Percentiles rank a stretch among this genome's conserved stretches.
Conservation (phyloP, 495 filamentous ascomycete genomes). For the Pseudotulostoma volvatum region DNA sequence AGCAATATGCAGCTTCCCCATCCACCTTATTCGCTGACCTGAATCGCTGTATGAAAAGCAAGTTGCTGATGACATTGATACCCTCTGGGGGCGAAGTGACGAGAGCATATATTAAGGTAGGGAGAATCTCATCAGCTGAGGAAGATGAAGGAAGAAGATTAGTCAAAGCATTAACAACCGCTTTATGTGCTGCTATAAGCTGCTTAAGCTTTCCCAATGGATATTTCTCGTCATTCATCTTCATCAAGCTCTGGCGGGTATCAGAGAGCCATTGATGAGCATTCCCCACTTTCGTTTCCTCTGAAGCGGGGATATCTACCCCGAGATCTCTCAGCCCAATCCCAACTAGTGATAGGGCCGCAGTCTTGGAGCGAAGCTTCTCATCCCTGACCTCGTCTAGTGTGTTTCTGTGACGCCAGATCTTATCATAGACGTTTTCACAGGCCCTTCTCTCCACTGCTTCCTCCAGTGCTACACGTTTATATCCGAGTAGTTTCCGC, state of each 20-base stretch:
- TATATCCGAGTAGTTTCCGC: conserved; percentile 57
- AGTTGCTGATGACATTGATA: conserved; percentile 81
- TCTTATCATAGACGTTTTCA: conserved; percentile 67
- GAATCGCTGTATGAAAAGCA: conserved; percentile 88
- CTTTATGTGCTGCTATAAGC: conserved; percentile 77
- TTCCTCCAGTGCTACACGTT: conserved; percentile 66
- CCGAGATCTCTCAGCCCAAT: conserved; percentile 80
- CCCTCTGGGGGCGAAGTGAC: conserved; percentile 78
- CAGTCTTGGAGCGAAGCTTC: conserved; percentile 86
- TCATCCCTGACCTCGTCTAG: conserved; percentile 92
- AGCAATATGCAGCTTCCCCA: conserved; percentile 87
- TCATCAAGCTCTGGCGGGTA: conserved; percentile 55
- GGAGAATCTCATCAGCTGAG: conserved; percentile 91
- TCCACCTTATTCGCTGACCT: conserved; percentile 72
- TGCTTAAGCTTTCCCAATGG: conserved; percentile 84
- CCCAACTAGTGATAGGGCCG: conserved; percentile 74
- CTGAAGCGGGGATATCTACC: conserved; percentile 41
- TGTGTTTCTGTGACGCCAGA: conserved; percentile 83
- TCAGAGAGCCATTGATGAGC: conserved; percentile 54
- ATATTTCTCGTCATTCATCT: conserved; percentile 76
- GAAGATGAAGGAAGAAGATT: conserved; percentile 67
- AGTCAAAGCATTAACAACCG: conserved; percentile 78
- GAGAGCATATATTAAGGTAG: conserved; percentile 86
- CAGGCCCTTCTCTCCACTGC: conserved; percentile 80
- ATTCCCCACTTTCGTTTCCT: conserved; percentile 47